phyloP scores from a whole-genome alignment of 805 yeast genomes.

The Candida maltosa region DNA sequence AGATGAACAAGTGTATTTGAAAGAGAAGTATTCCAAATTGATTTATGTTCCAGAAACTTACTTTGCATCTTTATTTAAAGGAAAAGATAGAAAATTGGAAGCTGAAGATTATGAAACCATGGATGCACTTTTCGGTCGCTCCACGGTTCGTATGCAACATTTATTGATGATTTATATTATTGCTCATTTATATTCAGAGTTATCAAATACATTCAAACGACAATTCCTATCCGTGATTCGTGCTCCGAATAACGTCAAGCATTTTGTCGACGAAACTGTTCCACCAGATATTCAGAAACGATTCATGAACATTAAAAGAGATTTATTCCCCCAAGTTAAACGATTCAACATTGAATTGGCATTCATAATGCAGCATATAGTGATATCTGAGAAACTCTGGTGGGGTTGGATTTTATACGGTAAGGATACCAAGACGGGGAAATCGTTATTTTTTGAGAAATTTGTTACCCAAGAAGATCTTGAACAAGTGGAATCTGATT shows the following conservation, averaged over 20 bases:
- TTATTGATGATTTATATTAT: slow-evolving; percentile 17
- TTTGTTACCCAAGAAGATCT: slow-evolving; percentile 20
- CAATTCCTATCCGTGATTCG: slow-evolving; percentile 17
- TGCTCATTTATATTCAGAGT: slow-evolving; percentile 26
- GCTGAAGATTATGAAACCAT: slow-evolving; percentile 11
- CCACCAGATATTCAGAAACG: slow-evolving; percentile 5
- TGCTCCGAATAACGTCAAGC: slow-evolving; percentile 30
- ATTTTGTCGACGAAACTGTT: slow-evolving; percentile 30
- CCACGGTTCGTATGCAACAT: slow-evolving; percentile 7
- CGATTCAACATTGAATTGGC: slow-evolving; percentile 23
- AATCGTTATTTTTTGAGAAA: slow-evolving; percentile 23
- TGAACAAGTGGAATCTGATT: slow-evolving; percentile 13
- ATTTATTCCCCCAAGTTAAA: slow-evolving; percentile 18
- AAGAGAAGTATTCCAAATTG: slow-evolving; percentile 15
- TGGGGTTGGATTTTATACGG: slow-evolving; percentile 39
- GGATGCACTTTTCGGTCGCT: too few relatives aligned
- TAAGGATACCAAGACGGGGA: slow-evolving; percentile 28
- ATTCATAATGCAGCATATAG: slow-evolving; percentile 23
- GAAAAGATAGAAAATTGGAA: slow-evolving; percentile 12
- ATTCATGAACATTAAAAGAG: slow-evolving; percentile 23
- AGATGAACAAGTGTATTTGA: slow-evolving; percentile 13
- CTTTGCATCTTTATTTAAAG: slow-evolving; percentile 27
- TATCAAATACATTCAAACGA: slow-evolving; percentile 19
- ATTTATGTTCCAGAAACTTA: slow-evolving; percentile 36
- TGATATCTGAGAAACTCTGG: slow-evolving; percentile 31